Conservation (phyloP, 1,284 basidiomycete species). For the Tilletia indica region DNA sequence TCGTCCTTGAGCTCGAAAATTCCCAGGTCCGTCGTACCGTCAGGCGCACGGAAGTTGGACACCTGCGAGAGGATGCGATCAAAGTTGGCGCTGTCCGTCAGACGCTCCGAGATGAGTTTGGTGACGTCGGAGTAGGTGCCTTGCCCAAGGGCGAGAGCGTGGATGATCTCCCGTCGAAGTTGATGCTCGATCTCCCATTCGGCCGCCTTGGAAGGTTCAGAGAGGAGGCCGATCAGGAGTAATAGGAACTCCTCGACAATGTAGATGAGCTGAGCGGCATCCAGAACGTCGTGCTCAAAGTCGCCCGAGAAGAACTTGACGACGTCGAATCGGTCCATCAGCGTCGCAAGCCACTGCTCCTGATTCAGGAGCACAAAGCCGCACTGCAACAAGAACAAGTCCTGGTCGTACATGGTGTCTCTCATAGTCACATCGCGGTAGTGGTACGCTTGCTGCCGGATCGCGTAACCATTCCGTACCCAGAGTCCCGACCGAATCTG, state of each 20-base stretch:
- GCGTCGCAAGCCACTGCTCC: constrained; percentile 74
- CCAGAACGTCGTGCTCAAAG: constrained; percentile 54
- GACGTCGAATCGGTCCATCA: constrained; percentile 86
- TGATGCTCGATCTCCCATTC: constrained; percentile 68
- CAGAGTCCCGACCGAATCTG: constrained; percentile 93
- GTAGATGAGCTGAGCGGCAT: constrained; percentile 70
- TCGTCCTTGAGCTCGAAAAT: constrained; percentile 84
- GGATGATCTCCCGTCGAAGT: constrained; percentile 81
- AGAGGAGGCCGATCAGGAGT: constrained; percentile 80
- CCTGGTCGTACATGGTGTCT: constrained; percentile 94
- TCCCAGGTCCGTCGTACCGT: constrained; percentile 73
- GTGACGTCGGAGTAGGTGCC: constrained; percentile 88
- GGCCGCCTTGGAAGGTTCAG: constrained; percentile 75
- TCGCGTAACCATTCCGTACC: constrained; percentile 95
- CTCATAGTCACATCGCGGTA: constrained; percentile 94
- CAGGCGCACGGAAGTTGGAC: constrained; percentile 78
- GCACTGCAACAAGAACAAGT: constrained; percentile 85
- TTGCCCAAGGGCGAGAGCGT: constrained; percentile 82
- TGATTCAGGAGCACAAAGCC: constrained; percentile 78
- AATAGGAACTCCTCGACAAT: constrained; percentile 92
- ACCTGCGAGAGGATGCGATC: constrained; percentile 77
- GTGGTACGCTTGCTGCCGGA: constrained; percentile 91
- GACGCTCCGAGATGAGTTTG: constrained; percentile 84
- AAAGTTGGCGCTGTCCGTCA: constrained; percentile 80
- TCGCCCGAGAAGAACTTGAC: constrained; percentile 65